These are phyloP conservation scores for Alternaria gansuensis DNA, from an alignment of 2,329 filamentous ascomycete genomes.

Conservation along the genomic window DNA sequence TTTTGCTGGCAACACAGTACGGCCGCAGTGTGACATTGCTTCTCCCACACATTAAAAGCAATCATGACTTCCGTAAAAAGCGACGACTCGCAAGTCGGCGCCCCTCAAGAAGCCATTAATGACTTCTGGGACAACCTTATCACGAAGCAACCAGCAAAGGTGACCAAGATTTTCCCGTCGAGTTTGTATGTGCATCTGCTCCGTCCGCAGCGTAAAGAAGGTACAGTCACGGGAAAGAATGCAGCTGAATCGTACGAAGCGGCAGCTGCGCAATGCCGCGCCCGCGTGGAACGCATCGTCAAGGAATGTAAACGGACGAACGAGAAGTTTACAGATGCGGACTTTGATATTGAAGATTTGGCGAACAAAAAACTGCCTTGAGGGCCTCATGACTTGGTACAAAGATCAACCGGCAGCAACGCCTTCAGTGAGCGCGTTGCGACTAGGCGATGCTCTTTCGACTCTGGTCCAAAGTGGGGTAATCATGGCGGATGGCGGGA, in stretches of 20 bases:
- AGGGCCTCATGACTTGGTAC: constrained; percentile 55
- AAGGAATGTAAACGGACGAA: constrained; percentile 76
- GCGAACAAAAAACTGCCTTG: constrained; percentile 54
- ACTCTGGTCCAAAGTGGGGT: constrained; percentile 39
- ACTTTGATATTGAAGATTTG: constrained; percentile 83
- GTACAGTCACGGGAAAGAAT: constrained; percentile 67
- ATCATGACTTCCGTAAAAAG: constrained; percentile 33
- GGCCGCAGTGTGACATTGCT: constrained; percentile 1
- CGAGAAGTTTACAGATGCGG: constrained; percentile 81
- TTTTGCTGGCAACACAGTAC: not conserved
- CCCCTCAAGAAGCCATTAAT: constrained; percentile 71
- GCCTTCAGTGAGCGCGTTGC: constrained; percentile 21
- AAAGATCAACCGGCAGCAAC: constrained; percentile 60
- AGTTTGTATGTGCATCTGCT: constrained; percentile 66
- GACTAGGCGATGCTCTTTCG: constrained; percentile 35
- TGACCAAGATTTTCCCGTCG: constrained; percentile 73
- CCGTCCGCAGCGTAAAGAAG: constrained; percentile 49
- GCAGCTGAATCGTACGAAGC: constrained; percentile 74
- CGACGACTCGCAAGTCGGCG: constrained; percentile 26
- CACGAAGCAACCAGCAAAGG: constrained; percentile 75
- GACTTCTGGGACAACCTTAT: constrained; percentile 75
- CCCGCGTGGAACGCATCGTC: constrained; percentile 65
- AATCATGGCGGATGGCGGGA: constrained; percentile 28
- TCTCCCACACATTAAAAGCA: constrained; percentile 9
- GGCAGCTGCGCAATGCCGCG: constrained; percentile 72